Base-by-base conservation (phyloP, 768 basidiomycete species). In the Boletus fagicola region DNA sequence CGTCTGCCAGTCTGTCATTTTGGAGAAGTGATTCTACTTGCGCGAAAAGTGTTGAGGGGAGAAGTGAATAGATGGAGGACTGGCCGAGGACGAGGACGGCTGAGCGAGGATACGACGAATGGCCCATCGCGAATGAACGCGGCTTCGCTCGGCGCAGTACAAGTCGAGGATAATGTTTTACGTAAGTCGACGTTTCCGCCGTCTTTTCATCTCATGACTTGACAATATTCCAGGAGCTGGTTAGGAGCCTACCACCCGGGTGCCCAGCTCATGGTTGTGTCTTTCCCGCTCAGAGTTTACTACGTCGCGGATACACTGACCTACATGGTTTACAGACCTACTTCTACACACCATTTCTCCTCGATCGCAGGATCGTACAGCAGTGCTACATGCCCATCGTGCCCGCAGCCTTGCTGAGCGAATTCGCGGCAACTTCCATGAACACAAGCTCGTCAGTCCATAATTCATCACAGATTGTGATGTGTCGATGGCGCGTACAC, bases 11-110 rank as follows among this genome's bases (percentile, higher is more conserved):
- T 58, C 79, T 75, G 63, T 86, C 86, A 57, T 76, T 79, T 43
- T 85, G 81, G 18, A 93, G 77, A 35, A 91, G 71, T 0, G 84
- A 79, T 61, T 90, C 88, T 22, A 83, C 80, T 68, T 90, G 90
- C 1, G 87, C 84, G 51, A 86, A 83, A 44, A 88, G 76, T 0
- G 89, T 88, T 5, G 87, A 83, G 0, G 85, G 87, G 10, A 89
- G 79, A 15, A 92, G 79, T 4, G 88, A 83, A 43, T 85, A 77
- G 15, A 92, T 70, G 9, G 81, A 82, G 62, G 81, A 83, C 40
- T 76, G 65, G 9, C 83, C 84, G 35, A 88, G 77, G 5, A 92
- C 74, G 42, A 92, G 81, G 28, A 90, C 75, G 31, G 77, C 79
- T n/a, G 89, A 88, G 55, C 83, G 84, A 59, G 84, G 83, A 75